phyloP scores from a whole-genome alignment of 805 yeast genomes.

The Ogataea methylovora region DNA sequence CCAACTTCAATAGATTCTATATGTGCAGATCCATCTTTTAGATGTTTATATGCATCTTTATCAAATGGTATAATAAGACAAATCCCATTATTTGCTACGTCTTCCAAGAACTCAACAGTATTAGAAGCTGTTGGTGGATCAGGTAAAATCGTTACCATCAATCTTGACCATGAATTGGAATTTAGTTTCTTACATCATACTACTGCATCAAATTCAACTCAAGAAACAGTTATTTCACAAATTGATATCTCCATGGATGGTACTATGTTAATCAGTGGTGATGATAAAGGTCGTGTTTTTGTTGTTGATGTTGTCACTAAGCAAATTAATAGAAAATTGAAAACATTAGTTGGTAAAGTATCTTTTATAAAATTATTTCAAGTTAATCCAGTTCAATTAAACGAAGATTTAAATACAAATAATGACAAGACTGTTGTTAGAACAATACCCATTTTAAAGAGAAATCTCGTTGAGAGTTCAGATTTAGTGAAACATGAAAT shows the following conservation, averaged over 20 bases:
- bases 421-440: constrained; percentile 22
- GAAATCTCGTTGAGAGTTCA: constrained; percentile 40
- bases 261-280: constrained; percentile 65
- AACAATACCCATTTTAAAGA: constrained; percentile 57
- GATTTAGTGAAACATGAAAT: constrained; percentile 37
- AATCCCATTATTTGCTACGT: constrained; percentile 39
- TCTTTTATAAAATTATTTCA: constrained; percentile 16
- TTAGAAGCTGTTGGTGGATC: constrained; percentile 58
- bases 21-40: constrained; percentile 69
- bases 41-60: constrained; percentile 67
- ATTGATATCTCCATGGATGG: constrained; percentile 69
- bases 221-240: constrained; percentile 36
- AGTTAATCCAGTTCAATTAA: neutral
- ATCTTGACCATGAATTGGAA: constrained; percentile 40
- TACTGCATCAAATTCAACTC: constrained; percentile 4
- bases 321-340: constrained; percentile 56
- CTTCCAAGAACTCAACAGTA: constrained; percentile 27
- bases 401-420: neutral
- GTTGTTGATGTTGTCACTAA: constrained; percentile 64
- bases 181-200: constrained; percentile 47
- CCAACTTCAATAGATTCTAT: constrained; percentile 50
- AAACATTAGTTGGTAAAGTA: constrained; percentile 22
- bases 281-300: constrained; percentile 57
- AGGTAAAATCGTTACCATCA: constrained; percentile 41
- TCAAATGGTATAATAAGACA: constrained; percentile 51